Percentiles rank a stretch among this genome's conserved stretches.
These are phyloP conservation scores for Blastobotrys raffinosifermentans DNA, from an alignment of 1,139 yeast species.

Conservation along the genomic window DNA sequence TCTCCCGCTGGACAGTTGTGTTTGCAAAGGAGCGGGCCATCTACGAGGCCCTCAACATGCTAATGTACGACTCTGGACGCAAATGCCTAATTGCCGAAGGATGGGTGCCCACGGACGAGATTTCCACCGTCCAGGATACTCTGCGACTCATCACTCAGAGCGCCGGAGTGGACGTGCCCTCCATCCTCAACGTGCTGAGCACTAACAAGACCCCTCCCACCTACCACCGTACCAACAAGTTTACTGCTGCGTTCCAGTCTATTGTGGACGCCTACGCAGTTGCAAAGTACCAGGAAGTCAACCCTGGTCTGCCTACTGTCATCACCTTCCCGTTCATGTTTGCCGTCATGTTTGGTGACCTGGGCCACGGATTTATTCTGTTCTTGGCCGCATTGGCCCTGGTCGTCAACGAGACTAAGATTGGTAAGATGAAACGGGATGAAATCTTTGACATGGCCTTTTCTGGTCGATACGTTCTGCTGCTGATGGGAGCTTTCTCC, in stretches of 20 bases:
- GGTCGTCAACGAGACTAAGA: slow-evolving; percentile 61
- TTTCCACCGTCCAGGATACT: slow-evolving; percentile 43
- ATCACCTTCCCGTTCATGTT: slow-evolving; percentile 98
- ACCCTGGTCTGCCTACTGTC: slow-evolving; percentile 91
- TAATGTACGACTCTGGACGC: slow-evolving; percentile 80
- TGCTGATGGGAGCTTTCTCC: slow-evolving; percentile 88
- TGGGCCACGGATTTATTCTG: slow-evolving; percentile 90
- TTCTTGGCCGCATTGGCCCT: slow-evolving; percentile 64
- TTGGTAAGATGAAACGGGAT: slow-evolving; percentile 66
- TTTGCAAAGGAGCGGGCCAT: slow-evolving; percentile 68
- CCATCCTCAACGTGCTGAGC: slow-evolving; percentile 71
- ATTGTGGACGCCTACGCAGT: slow-evolving; percentile 95
- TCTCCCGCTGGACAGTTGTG: slow-evolving; percentile 63
- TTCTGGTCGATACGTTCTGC: slow-evolving; percentile 80
- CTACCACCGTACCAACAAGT: slow-evolving; percentile 83
- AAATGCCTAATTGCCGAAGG: slow-evolving; percentile 96
- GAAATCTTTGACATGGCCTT: slow-evolving; percentile 97
- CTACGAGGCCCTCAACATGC: slow-evolving; percentile 69
- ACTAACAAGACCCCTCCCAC: slow-evolving; percentile 93
- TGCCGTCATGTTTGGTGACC: slow-evolving; percentile 98
- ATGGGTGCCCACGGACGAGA: slow-evolving; percentile 72
- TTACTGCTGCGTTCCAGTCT: slow-evolving; percentile 84
- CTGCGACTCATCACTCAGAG: slow-evolving; percentile 54
- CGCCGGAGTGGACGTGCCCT: slow-evolving; percentile 57
- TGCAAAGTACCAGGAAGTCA: slow-evolving; percentile 90